A percentile compares a stretch with the other conserved stretches of the same genome.
These are phyloP conservation scores for Mortierella sp. DNA, from an alignment of 371 early-diverging fungal species.

Conservation along the genomic window DNA sequence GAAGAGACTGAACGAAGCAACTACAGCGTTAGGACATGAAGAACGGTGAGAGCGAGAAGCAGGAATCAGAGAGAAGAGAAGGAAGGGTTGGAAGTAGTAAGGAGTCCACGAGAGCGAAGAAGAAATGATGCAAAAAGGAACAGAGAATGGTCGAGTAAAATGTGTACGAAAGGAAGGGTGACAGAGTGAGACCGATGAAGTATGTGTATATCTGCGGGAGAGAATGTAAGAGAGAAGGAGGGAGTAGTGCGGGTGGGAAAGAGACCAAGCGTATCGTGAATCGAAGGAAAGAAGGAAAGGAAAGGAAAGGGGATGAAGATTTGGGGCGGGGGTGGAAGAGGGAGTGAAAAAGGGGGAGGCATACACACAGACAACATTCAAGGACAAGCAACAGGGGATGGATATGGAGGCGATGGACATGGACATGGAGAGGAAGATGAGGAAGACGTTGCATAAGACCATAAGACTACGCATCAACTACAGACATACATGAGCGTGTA, in stretches of 20 bases:
- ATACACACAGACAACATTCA: not conserved
- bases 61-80: not conserved
- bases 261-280: not conserved
- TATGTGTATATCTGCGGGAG: no score
- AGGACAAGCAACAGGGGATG: not conserved
- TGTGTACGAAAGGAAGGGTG: not conserved
- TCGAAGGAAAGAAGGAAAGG: not conserved
- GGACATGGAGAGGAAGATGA: no score
- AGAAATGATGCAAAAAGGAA: slow-evolving; percentile 6
- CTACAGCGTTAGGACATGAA: no score
- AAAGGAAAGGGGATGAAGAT: not conserved
- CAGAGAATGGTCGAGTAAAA: not conserved
- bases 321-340: no score
- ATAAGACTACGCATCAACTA: no score
- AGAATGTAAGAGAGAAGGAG: no score
- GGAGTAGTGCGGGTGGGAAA: not conserved
- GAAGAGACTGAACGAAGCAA: no score
- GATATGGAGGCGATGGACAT: no score
- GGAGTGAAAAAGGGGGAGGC: not conserved
- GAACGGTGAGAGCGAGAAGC: not conserved
- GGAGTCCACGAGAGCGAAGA: no score
- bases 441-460: no score
- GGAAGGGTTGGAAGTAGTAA: not conserved
- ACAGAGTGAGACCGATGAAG: not conserved
- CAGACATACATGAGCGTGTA: no score